These are phyloP conservation scores for Avena atlantica DNA, from an alignment of 176 grass and related monocot genomes.

Conservation along the genomic window DNA sequence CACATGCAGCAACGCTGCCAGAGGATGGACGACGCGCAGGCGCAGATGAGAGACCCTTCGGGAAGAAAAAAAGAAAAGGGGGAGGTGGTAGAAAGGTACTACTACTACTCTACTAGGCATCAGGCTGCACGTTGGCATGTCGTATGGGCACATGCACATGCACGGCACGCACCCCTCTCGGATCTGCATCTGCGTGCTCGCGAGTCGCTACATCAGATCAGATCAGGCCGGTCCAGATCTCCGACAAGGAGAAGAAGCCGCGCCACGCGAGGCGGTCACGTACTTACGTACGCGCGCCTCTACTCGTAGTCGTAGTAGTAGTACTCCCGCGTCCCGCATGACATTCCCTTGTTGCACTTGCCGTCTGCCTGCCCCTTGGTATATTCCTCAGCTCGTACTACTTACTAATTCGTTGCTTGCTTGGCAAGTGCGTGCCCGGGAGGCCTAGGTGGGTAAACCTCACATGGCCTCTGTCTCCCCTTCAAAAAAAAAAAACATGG, in stretches of 20 bases:
- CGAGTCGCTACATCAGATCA: too few species aligned
- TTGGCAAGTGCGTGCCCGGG: neutral
- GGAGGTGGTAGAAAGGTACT: neutral
- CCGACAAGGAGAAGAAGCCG: neutral
- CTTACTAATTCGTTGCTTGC: neutral
- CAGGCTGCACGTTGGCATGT: slow-evolving; percentile 25
- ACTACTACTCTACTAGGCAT: neutral
- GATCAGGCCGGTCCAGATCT: neutral
- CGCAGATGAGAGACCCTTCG: neutral
- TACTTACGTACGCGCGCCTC: neutral
- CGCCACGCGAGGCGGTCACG: neutral
- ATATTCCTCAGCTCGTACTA: neutral
- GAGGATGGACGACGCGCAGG: too few species aligned
- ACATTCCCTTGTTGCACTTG: neutral
- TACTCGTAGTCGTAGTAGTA: neutral
- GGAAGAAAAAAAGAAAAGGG: neutral
- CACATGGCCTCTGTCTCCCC: neutral
- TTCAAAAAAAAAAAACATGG: too few species aligned
- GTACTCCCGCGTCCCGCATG: too few species aligned
- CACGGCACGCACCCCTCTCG: too few species aligned
- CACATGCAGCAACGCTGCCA: too few species aligned
- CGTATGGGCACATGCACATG: slow-evolving; percentile 22
- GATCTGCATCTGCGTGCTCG: slow-evolving; percentile 3
- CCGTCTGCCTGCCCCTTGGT: neutral
- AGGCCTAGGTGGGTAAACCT: neutral